Evolutionary conservation across 495 filamentous ascomycete genomes (phyloP), one percentile per base, ranked within the genome.

Genomic region (Beverwykella pulmonaria): DNA sequence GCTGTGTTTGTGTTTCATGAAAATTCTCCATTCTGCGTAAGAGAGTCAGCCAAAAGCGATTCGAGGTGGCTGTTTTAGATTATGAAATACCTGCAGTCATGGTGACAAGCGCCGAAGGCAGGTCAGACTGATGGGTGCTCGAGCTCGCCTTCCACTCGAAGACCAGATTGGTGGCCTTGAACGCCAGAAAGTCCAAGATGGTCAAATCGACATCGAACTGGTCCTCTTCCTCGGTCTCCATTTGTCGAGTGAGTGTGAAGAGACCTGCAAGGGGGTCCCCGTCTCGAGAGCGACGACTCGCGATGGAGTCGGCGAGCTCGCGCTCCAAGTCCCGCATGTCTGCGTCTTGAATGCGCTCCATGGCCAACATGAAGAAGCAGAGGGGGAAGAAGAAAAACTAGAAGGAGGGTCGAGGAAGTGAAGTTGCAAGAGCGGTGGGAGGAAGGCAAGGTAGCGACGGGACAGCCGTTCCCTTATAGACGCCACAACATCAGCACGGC

Each of bases 171-270:
- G 52, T 68, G 4, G 69, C 60, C 22, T 65, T 66, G 61, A 46
- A 71, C 20, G 64, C 53, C 8, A 71, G 59, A 23, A 64, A 71
- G 55, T 71, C 69, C 44, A 68, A 55, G 32, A 71, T 71, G 32
- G 60, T 62, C 32, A 71, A 14, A 32, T 71, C 69, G 23, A 68
- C 59, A 26, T 71, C 69, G 46, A 71, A 54, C 34, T 71, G 63
- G 48, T 68, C 60, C 6, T 63, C 59, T 23, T 64, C 59, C 14
- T 65, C 65, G 25, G 36, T 53, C 25, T 59, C 55, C 60, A 71
- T 61, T 34, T 64, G 12, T 5, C 60, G 64, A 19, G 59, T 68
- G 20, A 61, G 56, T 3, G 48, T 60, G 36, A 61, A 65, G 5
- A 71, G 57, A 15, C 69, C 69, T 2, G 49, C 57, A 25, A 67